These are phyloP conservation scores for Pseudoturritis turrita DNA, from an alignment of 345 rosid species.

Conservation along the genomic window DNA sequence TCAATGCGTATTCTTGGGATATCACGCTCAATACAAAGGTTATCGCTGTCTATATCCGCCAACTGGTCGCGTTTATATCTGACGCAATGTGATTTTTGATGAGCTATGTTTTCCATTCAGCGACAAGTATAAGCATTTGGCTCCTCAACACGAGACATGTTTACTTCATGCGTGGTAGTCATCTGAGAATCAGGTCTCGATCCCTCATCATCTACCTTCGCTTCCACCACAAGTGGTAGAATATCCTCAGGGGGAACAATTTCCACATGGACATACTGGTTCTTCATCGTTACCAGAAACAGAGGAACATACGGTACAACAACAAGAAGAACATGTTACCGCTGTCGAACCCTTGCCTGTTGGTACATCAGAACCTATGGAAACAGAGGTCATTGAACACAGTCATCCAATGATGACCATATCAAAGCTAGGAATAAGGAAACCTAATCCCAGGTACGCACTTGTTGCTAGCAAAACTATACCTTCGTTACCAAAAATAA, in stretches of 20 bases:
- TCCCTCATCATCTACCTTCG: no score
- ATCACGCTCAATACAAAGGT: not conserved
- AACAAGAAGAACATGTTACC: no score
- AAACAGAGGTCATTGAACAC: not conserved
- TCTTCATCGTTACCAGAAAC: no score
- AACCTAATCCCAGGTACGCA: not conserved
- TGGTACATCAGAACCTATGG: not conserved
- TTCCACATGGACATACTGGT: no score
- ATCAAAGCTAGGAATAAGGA: not conserved
- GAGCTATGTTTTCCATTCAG: not conserved
- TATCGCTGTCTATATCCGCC: not conserved
- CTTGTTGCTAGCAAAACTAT: not conserved
- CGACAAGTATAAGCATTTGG: not conserved
- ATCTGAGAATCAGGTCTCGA: no score
- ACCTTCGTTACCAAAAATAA: fast-evolving
- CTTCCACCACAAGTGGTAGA: no score
- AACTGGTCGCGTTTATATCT: not conserved
- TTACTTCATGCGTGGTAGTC: not conserved
- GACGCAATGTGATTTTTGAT: not conserved
- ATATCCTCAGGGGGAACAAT: no score
- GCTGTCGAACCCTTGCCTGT: no score
- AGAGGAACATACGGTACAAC: no score
- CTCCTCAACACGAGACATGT: not conserved
- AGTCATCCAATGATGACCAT: not conserved
- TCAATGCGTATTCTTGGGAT: not conserved